phyloP scores from a whole-genome alignment of 2,329 filamentous ascomycete genomes.

The Ceratocystis ficicola region DNA sequence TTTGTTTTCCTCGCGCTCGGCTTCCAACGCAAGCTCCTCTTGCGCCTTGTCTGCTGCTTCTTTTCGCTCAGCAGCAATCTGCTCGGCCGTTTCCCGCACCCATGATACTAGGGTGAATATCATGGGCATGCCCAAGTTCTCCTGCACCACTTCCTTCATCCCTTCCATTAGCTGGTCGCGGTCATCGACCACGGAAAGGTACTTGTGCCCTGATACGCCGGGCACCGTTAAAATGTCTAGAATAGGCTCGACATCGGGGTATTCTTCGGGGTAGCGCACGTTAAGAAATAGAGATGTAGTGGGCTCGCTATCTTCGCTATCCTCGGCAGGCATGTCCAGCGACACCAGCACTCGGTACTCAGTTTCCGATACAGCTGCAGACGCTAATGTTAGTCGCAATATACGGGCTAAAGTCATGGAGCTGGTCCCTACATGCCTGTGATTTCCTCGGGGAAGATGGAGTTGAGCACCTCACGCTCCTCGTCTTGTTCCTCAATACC shows the following conservation, averaged over 20 bases:
- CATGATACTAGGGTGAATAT: constrained; percentile 80
- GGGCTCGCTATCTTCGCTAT: constrained; percentile 46
- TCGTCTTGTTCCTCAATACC: constrained; percentile 81
- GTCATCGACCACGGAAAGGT: constrained; percentile 72
- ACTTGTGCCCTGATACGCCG: constrained; percentile 54
- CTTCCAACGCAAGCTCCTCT: constrained; percentile 44
- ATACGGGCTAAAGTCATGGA: background rate
- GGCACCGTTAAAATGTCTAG: constrained; percentile 68
- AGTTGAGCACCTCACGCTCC: constrained; percentile 94
- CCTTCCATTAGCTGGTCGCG: constrained; percentile 59
- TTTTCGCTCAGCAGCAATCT: constrained; percentile 62
- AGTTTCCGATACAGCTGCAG: constrained; percentile 71
- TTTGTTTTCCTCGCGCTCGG: constrained; percentile 84
- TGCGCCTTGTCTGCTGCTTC: constrained; percentile 47
- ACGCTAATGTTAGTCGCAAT: background rate
- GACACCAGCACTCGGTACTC: constrained; percentile 76
- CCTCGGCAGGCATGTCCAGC: constrained; percentile 63
- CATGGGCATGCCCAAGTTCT: constrained; percentile 97
- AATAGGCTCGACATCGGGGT: constrained; percentile 75
- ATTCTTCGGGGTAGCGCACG: constrained; percentile 78
- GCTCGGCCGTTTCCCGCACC: constrained; percentile 83
- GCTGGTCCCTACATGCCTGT: constrained; percentile 46
- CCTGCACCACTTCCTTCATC: constrained; percentile 65
- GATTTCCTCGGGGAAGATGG: constrained; percentile 96
- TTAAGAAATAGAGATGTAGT: constrained; percentile 62